Conservation (phyloP, 2,329 filamentous ascomycete genomes). For the Fusarium nodosum region DNA sequence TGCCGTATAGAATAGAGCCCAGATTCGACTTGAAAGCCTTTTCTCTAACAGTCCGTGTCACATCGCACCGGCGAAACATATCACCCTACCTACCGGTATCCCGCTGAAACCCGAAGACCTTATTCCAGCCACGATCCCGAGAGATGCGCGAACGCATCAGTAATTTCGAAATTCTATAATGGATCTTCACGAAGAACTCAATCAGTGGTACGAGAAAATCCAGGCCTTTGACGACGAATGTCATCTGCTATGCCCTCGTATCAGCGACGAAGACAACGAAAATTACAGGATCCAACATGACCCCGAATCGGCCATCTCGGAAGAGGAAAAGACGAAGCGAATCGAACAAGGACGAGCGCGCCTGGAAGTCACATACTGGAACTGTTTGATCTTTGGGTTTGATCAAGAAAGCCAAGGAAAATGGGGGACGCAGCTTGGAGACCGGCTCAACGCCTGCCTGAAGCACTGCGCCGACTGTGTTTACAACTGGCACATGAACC, state of each 20-base stretch:
- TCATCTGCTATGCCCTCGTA: conserved; percentile 78
- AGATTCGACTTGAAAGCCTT: background rate
- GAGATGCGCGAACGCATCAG: conserved; percentile 41
- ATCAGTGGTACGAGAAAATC: conserved; percentile 60
- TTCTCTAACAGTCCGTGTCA: background rate
- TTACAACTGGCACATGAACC: conserved; percentile 79
- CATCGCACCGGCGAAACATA: background rate
- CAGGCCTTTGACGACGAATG: conserved; percentile 61
- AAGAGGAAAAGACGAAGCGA: conserved; percentile 64
- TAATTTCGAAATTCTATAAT: conserved; percentile 50
- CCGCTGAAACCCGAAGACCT: conserved; percentile 12
- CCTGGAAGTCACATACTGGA: conserved; percentile 74
- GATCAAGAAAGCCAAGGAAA: conserved; percentile 70
- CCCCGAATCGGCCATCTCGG: conserved; percentile 62
- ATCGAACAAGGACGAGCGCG: conserved; percentile 69
- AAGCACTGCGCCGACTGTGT: conserved; percentile 78
- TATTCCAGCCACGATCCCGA: conserved; percentile 18
- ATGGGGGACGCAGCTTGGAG: conserved; percentile 71
- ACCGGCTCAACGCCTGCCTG: conserved; percentile 69
- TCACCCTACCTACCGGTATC: conserved; percentile 6
- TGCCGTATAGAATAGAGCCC: background rate
- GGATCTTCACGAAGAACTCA: conserved; percentile 59
- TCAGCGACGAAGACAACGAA: conserved; percentile 71
- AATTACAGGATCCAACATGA: conserved; percentile 69
- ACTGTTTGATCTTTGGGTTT: conserved; percentile 77